Percentiles rank a stretch among this genome's conserved stretches.
These are phyloP conservation scores for Chlamydomonas reinhardtii DNA, from an alignment of 163 green algal genomes.

Conservation along the genomic window DNA sequence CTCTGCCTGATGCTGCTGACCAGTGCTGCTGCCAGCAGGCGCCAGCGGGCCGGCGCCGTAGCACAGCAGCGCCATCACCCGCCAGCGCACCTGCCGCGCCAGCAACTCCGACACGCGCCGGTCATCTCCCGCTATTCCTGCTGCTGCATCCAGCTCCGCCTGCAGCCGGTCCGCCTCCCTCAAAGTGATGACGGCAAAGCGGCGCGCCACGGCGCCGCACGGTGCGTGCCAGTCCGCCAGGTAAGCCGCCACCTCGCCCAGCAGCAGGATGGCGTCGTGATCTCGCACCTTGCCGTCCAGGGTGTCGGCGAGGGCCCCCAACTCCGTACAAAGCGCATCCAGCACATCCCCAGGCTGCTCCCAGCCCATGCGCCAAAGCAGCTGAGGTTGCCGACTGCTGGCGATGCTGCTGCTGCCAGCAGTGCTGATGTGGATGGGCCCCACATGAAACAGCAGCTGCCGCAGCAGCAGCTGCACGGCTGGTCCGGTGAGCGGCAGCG, in stretches of 20 bases:
- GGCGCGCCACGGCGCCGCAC: constrained; percentile 19
- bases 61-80: constrained; percentile 61
- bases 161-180: constrained; percentile 56
- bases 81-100: constrained; percentile 59
- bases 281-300: constrained; percentile 49
- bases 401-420: neutral
- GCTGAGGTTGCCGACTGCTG: neutral
- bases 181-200: constrained; percentile 58
- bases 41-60: constrained; percentile 38
- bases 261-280: constrained; percentile 54
- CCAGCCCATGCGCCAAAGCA: constrained; percentile 60
- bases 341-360: constrained; percentile 36
- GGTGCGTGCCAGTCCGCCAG: constrained; percentile 55
- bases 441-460: constrained; percentile 65
- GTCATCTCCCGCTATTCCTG: neutral
- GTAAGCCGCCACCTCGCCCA: constrained; percentile 58
- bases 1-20: neutral
- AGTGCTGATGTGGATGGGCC: neutral
- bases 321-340: constrained; percentile 47
- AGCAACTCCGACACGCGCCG: constrained; percentile 14
- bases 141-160: neutral
- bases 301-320: constrained; percentile 53
- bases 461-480: constrained; percentile 52
- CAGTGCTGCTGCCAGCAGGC: no score
- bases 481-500: constrained; percentile 53